These are phyloP conservation scores for Mortierella sp. DNA, from an alignment of 371 early-diverging fungal genomes.

Conservation along the genomic window DNA sequence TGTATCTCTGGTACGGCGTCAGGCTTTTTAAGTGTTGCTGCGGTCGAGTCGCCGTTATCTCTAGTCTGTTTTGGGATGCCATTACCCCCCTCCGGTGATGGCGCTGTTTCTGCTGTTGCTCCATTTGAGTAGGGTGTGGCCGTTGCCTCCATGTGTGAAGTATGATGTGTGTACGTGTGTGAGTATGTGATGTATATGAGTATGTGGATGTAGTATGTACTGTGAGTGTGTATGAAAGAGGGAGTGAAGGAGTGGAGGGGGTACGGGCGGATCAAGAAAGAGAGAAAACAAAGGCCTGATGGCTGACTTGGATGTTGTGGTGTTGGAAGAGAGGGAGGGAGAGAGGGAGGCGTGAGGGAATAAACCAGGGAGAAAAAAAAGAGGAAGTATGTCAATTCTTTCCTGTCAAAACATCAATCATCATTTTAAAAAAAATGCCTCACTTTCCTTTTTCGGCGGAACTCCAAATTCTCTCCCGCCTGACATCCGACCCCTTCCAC, in stretches of 20 bases:
- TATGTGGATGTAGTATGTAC: not conserved
- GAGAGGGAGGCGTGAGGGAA: not conserved
- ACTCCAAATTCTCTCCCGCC: not conserved
- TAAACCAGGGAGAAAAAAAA: not conserved
- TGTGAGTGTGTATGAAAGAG: not conserved
- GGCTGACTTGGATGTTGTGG: not conserved
- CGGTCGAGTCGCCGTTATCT: not conserved
- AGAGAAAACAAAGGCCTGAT: not conserved
- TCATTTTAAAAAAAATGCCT: not conserved
- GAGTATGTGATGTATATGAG: not conserved
- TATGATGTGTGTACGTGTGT: not conserved
- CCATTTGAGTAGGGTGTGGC: not conserved
- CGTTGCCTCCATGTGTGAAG: not conserved
- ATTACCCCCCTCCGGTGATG: not conserved
- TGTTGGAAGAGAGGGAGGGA: not conserved
- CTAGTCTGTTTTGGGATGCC: not conserved
- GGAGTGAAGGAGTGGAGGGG: not conserved
- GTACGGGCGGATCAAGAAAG: not conserved
- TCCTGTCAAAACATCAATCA: conserved; percentile 7
- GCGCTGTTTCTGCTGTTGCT: not conserved
- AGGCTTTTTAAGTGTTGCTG: not conserved
- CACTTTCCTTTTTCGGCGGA: not conserved
- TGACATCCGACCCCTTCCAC: not conserved
- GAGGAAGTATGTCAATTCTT: conserved; percentile 1
- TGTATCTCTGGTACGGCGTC: conserved; percentile 4